A percentile compares a stretch with the other conserved stretches of the same genome.
Conservation (phyloP, 164 flowering plant species). For the Nymphaea colorata region DNA sequence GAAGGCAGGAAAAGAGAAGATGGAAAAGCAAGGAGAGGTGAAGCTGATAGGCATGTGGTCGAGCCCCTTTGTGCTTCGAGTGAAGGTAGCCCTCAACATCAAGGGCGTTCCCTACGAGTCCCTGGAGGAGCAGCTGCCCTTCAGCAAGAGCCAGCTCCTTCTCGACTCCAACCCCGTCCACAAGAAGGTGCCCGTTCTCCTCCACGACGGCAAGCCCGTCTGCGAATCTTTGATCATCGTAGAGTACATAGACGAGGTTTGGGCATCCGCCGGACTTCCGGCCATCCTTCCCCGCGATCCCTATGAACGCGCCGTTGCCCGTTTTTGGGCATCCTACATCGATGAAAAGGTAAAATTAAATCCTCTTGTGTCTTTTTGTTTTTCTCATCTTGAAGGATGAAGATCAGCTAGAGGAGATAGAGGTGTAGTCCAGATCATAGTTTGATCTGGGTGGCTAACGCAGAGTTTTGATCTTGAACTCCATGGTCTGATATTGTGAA, state of each 20-base stretch:
- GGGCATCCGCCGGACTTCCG: slow-evolving; percentile 21
- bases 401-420: no score
- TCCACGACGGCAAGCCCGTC: slow-evolving; percentile 38
- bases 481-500: no score
- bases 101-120: slow-evolving; percentile 38
- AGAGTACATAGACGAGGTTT: slow-evolving; percentile 56
- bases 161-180: slow-evolving; percentile 49
- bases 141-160: slow-evolving; percentile 41
- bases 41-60: slow-evolving; percentile 48
- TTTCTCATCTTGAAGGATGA: no score
- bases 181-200: slow-evolving; percentile 29
- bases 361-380: no score
- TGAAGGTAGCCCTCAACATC: slow-evolving; percentile 39
- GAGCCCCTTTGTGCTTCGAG: slow-evolving; percentile 43
- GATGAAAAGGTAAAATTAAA: slow-evolving; percentile 40
- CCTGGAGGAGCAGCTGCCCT: slow-evolving; percentile 19
- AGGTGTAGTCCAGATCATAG: no score
- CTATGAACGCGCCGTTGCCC: slow-evolving; percentile 51
- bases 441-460: no score
- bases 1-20: neutral
- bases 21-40: slow-evolving; percentile 17
- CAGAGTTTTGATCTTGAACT: no score
- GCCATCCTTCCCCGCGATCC: slow-evolving; percentile 58
- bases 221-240: slow-evolving; percentile 56
- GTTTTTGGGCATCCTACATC: slow-evolving; percentile 66